phyloP scores from a whole-genome alignment of 2,329 filamentous ascomycete genomes.

The Bipolaris sorokiniana region DNA sequence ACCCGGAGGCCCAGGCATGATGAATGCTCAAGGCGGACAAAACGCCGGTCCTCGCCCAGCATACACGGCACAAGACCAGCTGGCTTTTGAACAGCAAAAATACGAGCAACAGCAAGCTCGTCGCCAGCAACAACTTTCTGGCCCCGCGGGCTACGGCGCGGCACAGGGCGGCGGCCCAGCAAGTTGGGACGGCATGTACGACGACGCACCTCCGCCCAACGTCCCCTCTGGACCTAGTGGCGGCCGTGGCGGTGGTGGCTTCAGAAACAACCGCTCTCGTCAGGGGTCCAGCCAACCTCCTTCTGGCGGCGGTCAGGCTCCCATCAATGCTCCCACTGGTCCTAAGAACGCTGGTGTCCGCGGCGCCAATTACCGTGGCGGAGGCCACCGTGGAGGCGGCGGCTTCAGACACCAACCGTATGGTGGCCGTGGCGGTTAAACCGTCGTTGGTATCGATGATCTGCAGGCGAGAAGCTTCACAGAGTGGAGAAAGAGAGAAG shows the following conservation, averaged over 20 bases:
- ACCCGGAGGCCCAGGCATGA: slow-evolving; percentile 35
- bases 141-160: slow-evolving; percentile 53
- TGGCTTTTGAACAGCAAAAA: slow-evolving; percentile 78
- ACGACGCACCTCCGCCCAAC: slow-evolving; percentile 86
- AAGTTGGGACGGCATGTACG: slow-evolving; percentile 98
- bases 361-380: slow-evolving; percentile 91
- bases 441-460: neutral
- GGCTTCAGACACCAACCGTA: slow-evolving; percentile 45
- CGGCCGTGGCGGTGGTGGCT: slow-evolving; percentile 45
- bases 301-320: slow-evolving; percentile 53
- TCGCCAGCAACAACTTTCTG: slow-evolving; percentile 55
- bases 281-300: slow-evolving; percentile 51
- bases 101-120: slow-evolving; percentile 72
- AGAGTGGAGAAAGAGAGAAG: neutral
- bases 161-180: slow-evolving; percentile 70
- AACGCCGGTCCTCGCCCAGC: slow-evolving; percentile 51
- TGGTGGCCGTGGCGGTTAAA: slow-evolving; percentile 30
- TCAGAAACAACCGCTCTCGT: slow-evolving; percentile 46
- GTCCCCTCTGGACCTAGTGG: slow-evolving; percentile 60
- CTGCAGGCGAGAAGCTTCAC: neutral
- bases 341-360: slow-evolving; percentile 94
- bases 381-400: slow-evolving; percentile 58
- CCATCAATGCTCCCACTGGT: slow-evolving; percentile 87
- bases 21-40: slow-evolving; percentile 24
- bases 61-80: slow-evolving; percentile 74